Conservation (phyloP, 2,329 filamentous ascomycete genomes). For the Aureobasidium sp. region DNA sequence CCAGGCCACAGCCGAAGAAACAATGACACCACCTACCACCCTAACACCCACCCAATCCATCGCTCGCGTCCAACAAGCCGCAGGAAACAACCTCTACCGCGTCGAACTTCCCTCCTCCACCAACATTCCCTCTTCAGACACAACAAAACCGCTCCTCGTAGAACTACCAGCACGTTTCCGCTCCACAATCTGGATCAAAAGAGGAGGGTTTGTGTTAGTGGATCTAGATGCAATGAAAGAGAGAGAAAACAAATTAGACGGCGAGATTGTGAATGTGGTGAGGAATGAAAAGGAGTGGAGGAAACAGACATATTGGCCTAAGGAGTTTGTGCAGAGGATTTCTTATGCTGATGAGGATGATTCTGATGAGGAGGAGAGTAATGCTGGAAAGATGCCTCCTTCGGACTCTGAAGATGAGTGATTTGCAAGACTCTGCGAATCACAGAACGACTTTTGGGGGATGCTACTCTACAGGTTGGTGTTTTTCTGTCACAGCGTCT, state of each 20-base stretch:
- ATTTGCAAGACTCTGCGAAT: too few relatives aligned
- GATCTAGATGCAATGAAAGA: slow-evolving; percentile 73
- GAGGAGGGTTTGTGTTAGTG: slow-evolving; percentile 87
- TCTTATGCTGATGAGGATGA: slow-evolving; percentile 66
- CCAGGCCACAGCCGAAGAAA: slow-evolving; percentile 80
- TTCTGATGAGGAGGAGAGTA: slow-evolving; percentile 80
- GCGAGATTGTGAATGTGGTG: slow-evolving; percentile 94
- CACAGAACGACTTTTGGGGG: too few relatives aligned
- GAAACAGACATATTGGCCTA: slow-evolving; percentile 80
- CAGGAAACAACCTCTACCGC: slow-evolving; percentile 90
- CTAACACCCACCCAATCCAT: slow-evolving; percentile 66
- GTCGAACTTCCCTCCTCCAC: slow-evolving; percentile 64
- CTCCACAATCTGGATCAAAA: slow-evolving; percentile 93
- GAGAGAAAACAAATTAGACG: slow-evolving; percentile 79
- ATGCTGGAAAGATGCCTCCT: slow-evolving; percentile 86
- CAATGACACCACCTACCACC: slow-evolving; percentile 64
- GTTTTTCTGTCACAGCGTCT: slow-evolving; percentile 1
- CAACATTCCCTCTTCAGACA: slow-evolving; percentile 50
- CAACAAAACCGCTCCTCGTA: slow-evolving; percentile 72
- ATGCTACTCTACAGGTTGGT: slow-evolving; percentile 24
- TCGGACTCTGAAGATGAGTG: slow-evolving; percentile 76
- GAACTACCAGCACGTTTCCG: slow-evolving; percentile 89
- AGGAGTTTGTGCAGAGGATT: slow-evolving; percentile 57
- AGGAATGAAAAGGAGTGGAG: slow-evolving; percentile 93
- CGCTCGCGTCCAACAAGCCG: slow-evolving; percentile 81